A percentile compares a stretch with the other conserved stretches of the same genome.
Evolutionary conservation across 2,329 filamentous ascomycete species (phyloP).

Genomic region (Penicillium sp.): DNA sequence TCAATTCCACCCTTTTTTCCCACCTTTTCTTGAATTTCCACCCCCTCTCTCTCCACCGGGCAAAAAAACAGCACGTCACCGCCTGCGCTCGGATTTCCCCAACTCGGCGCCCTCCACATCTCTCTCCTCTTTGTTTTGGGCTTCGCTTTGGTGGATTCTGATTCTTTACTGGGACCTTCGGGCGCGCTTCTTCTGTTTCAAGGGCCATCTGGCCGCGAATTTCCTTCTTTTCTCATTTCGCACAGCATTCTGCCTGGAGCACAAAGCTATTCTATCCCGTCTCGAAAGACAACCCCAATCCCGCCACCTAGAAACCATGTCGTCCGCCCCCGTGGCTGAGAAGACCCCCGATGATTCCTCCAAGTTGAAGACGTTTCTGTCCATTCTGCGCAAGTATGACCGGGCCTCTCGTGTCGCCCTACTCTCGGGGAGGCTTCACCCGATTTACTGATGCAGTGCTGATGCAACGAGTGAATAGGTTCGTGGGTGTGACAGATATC

Average conservation of each 20-base stretch:
- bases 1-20: not conserved
- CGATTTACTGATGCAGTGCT: constrained; percentile 8
- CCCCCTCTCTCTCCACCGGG: constrained; percentile 7
- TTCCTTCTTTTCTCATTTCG: not conserved
- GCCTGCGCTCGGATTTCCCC: constrained; percentile 11
- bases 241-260: constrained; percentile 2
- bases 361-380: constrained; percentile 86
- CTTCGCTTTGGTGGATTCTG: constrained; percentile 9
- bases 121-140: constrained; percentile 3
- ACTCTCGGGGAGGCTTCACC: not conserved
- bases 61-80: constrained; percentile 23
- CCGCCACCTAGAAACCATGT: constrained; percentile 28
- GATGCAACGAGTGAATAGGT: constrained; percentile 58
- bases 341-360: constrained; percentile 76
- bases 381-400: constrained; percentile 82
- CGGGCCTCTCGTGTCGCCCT: not conserved
- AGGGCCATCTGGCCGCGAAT: constrained; percentile 3
- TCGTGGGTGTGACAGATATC: constrained; percentile 94
- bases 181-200: not conserved
- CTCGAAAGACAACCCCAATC: not conserved
- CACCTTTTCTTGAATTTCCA: too few relatives aligned
- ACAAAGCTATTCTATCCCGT: not conserved
- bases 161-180: constrained; percentile 1
- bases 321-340: constrained; percentile 47
- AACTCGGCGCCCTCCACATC: not conserved